Evolutionary conservation across 129 eudicot species (phyloP), one percentile per base, ranked within the genome.

Genomic region (Dittrichia graveolens): DNA sequence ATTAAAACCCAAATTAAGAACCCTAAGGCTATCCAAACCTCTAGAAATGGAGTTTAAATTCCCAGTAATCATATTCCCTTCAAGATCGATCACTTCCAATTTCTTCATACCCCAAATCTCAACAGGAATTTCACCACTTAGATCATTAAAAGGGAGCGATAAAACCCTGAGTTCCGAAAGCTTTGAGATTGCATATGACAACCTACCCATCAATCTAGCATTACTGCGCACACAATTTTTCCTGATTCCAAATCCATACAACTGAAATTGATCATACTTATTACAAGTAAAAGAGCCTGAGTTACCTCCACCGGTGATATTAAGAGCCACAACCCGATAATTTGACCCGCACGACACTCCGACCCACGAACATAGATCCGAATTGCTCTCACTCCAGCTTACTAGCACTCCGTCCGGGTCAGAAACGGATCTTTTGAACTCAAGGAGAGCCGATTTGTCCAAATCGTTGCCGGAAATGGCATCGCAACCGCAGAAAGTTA

Each of bases 51-150:
- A 3, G 9, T 82, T 85, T 77, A 92, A 76, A 4, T 49, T 42
- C 54, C 96, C 98, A 7, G 58, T 37, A 78, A 92, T 64, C 65
- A 72, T 80, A 82, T 92, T 92, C 74, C 95, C 96, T 73, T 92
- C 98, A 3, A 92, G 95, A 83, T 92, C 98, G 84, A 92, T 90
- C 55, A 92, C 95, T 69, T 92, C 98, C 39, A 92, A 77, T 56
- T 81, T 85, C 62, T 87, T 92, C 96, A 92, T 79, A 6, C 85
- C 90, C 98, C 98, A 92, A 78, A 92, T 78, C 59, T 79, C 95
- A 9, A 8, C 58, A 9, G 96, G 98, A 15, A 92, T 75, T 65
- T 80, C 82, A 47, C 98, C 98, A 73, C 87, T 82, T 35, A 92
- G 79, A 44, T 82, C 95, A 80, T 89, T 81, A 55, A 92, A 92